Evolutionary conservation across 2,329 filamentous ascomycete genomes (phyloP).

Genomic region (Colletotrichum camelliae): DNA sequence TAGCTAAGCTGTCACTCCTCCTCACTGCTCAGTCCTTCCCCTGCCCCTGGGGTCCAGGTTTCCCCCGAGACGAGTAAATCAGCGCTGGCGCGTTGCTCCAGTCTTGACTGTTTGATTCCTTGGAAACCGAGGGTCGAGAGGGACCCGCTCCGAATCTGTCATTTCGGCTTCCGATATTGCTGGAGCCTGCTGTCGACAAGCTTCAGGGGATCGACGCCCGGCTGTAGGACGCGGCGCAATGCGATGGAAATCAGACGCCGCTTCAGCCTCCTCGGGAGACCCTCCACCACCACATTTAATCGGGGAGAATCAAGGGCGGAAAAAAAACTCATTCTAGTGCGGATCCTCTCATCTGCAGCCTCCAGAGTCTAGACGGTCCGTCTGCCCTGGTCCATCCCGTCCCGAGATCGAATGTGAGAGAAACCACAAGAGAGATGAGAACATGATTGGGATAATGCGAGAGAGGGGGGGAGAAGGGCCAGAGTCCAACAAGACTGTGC

Average conservation of each 20-base stretch:
- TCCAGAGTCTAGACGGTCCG: background rate
- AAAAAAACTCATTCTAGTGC: background rate
- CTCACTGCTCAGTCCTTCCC: background rate
- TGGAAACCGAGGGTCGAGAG: background rate
- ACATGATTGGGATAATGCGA: background rate
- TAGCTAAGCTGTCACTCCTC: background rate
- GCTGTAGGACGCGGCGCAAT: background rate
- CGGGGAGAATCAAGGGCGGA: background rate
- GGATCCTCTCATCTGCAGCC: background rate
- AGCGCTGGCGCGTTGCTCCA: background rate
- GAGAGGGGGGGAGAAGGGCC: background rate
- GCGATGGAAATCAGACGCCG: background rate
- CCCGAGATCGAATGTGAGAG: background rate
- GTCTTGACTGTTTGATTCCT: background rate
- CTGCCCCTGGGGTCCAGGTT: background rate
- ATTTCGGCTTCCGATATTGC: constrained; percentile 7
- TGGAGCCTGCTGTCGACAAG: background rate
- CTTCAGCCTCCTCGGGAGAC: background rate
- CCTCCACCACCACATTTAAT: background rate
- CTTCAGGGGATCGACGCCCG: background rate
- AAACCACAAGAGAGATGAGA: background rate
- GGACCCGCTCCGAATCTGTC: background rate
- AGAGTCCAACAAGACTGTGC: background rate
- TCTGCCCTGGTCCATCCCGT: background rate
- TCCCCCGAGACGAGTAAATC: background rate